Conservation (phyloP, 139 green algal genomes). For the Coelastrella sp. region DNA sequence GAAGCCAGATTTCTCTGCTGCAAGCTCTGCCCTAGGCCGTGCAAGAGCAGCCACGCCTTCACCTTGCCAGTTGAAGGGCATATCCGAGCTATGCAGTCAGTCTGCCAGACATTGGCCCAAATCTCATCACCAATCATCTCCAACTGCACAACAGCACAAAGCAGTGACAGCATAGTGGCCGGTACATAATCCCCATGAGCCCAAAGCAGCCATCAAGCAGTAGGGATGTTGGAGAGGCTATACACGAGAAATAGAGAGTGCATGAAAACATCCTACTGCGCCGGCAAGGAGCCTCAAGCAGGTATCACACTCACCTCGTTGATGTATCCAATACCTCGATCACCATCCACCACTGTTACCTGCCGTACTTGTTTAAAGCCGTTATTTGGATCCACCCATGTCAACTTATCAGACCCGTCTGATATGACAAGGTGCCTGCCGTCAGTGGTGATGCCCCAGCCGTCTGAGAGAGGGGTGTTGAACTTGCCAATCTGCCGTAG, state of each 20-base stretch:
- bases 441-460: slow-evolving; percentile 87
- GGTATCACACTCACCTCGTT: slow-evolving; percentile 71
- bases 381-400: slow-evolving; percentile 72
- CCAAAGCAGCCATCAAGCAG: too few relatives aligned
- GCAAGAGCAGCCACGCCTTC: slow-evolving; percentile 77
- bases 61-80: slow-evolving; percentile 70
- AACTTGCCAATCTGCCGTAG: slow-evolving; percentile 53
- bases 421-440: slow-evolving; percentile 72
- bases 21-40: slow-evolving; percentile 54
- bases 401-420: slow-evolving; percentile 76
- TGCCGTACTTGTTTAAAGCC: slow-evolving; percentile 55
- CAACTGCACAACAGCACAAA: slow-evolving; percentile 76
- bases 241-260: too few relatives aligned
- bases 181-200: too few relatives aligned
- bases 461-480: slow-evolving; percentile 78
- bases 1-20: slow-evolving; percentile 7
- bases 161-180: too few relatives aligned
- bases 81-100: slow-evolving; percentile 89
- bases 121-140: slow-evolving; percentile 85
- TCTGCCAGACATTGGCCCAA: slow-evolving; percentile 90
- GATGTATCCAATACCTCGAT: slow-evolving; percentile 55
- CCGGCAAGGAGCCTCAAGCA: too few relatives aligned
- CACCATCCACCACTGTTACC: slow-evolving; percentile 57
- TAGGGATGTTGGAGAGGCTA: too few relatives aligned
- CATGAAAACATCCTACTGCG: too few relatives aligned